A percentile compares a stretch with the other conserved stretches of the same genome.
Evolutionary conservation across 495 filamentous ascomycete species (phyloP).

Genomic region (Polyplosphaeria fusca): DNA sequence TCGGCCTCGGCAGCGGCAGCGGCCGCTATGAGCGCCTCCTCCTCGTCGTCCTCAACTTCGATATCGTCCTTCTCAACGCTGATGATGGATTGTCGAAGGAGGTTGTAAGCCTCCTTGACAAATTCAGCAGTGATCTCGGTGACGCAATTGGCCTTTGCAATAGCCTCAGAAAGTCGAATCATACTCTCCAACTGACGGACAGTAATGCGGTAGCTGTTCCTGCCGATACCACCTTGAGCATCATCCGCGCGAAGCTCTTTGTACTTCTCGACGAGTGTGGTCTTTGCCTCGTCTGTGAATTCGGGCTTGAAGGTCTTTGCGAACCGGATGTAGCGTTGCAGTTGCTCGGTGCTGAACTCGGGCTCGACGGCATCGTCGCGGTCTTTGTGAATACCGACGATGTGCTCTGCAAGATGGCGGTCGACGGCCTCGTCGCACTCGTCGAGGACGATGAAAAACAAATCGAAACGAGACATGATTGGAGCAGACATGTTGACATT

Average conservation of each 20-base stretch:
- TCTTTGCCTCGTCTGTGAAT: constrained; percentile 83
- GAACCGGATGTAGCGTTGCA: constrained; percentile 97
- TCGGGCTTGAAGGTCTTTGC: constrained; percentile 91
- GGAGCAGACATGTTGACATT: constrained; percentile 99
- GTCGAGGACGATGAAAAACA: constrained; percentile 98
- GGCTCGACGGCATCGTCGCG: constrained; percentile 87
- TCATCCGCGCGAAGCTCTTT: constrained; percentile 94
- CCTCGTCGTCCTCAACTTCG: constrained; percentile 85
- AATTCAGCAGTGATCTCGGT: constrained; percentile 82
- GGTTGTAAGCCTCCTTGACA: constrained; percentile 84
- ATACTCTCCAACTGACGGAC: constrained; percentile 93
- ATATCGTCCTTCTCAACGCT: constrained; percentile 97
- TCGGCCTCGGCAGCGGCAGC: constrained; percentile 37
- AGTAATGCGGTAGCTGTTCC: constrained; percentile 94
- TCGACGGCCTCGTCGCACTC: constrained; percentile 92
- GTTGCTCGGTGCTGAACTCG: constrained; percentile 92
- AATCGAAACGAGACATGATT: constrained; percentile 98
- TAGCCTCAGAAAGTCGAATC: constrained; percentile 90
- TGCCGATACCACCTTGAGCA: constrained; percentile 86
- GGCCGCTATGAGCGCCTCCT: constrained; percentile 49
- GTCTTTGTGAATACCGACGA: constrained; percentile 89
- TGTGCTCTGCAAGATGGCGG: constrained; percentile 86
- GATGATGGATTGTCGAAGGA: constrained; percentile 91
- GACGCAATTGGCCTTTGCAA: constrained; percentile 95
- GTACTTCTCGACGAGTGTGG: constrained; percentile 84